A percentile compares a stretch with the other conserved stretches of the same genome.
phyloP scores from a whole-genome alignment of 495 filamentous ascomycete genomes.

The Copromyces sp. region DNA sequence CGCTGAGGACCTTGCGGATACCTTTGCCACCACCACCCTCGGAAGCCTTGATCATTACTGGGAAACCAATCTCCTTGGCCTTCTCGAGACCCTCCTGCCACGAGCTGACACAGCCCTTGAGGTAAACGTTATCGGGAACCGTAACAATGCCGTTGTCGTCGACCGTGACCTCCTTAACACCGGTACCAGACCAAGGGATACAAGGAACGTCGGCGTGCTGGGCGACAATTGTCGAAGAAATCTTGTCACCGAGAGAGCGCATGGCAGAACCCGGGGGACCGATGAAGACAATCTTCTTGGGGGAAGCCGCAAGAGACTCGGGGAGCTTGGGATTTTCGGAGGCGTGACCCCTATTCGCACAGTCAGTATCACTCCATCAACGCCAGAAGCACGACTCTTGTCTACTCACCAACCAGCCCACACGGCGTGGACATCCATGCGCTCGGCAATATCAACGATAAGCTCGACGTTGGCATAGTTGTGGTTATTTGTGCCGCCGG shows the following conservation, averaged over 20 bases:
- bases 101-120: constrained; percentile 79
- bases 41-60: constrained; percentile 99
- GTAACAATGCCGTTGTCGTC: constrained; percentile 84
- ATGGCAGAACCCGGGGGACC: constrained; percentile 96
- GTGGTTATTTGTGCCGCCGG: constrained; percentile 99
- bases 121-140: constrained; percentile 76
- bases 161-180: constrained; percentile 70
- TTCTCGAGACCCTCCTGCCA: constrained; percentile 81
- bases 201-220: constrained; percentile 95
- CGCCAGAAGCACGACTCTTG: constrained; percentile 15
- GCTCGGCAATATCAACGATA: constrained; percentile 98
- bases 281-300: constrained; percentile 98
- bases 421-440: constrained; percentile 94
- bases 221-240: constrained; percentile 97
- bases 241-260: constrained; percentile 98
- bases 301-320: constrained; percentile 87
- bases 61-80: constrained; percentile 88
- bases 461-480: constrained; percentile 99
- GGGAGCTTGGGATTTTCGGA: constrained; percentile 98
- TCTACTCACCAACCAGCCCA: constrained; percentile 86
- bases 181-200: constrained; percentile 96
- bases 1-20: constrained; percentile 88
- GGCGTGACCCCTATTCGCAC: constrained; percentile 70
- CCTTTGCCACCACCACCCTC: constrained; percentile 99
- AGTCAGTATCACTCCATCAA: constrained; percentile 2